These are phyloP conservation scores for Yamadazyma epiphylla DNA, from an alignment of 1,139 yeast species.

Conservation along the genomic window DNA sequence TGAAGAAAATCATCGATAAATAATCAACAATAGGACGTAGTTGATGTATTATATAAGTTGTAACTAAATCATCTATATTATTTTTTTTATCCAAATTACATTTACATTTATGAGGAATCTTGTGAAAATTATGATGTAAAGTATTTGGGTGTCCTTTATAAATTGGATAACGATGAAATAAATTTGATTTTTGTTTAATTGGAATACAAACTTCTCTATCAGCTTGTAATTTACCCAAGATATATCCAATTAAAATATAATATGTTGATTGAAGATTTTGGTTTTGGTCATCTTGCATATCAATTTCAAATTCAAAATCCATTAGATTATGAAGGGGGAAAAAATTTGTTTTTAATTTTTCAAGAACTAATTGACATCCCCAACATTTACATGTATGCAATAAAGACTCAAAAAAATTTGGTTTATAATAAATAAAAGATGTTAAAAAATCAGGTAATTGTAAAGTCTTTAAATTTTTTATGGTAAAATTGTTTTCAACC, in stretches of 20 bases:
- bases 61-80: conserved; percentile 33
- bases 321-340: conserved; percentile 18
- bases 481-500: conserved; percentile 8
- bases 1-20: conserved; percentile 20
- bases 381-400: conserved; percentile 35
- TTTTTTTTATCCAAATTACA: conserved; percentile 16
- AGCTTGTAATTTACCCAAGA: conserved; percentile 34
- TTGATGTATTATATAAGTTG: conserved; percentile 36
- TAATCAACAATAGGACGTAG: conserved; percentile 27
- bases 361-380: conserved; percentile 33
- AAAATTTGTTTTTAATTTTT: conserved; percentile 20
- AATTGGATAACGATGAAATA: conserved; percentile 29
- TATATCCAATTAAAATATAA: conserved; percentile 32
- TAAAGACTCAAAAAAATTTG: conserved; percentile 32
- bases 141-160: conserved; percentile 38
- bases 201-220: conserved; percentile 40
- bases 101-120: conserved; percentile 13
- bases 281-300: conserved; percentile 9
- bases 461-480: conserved; percentile 21
- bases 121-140: conserved; percentile 31
- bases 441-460: conserved; percentile 38
- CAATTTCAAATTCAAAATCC: conserved; percentile 12
- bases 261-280: conserved; percentile 26
- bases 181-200: conserved; percentile 23
- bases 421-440: conserved; percentile 37